Conservation (phyloP, 352 stramenopile species). For the Phytophthora hybrid region DNA sequence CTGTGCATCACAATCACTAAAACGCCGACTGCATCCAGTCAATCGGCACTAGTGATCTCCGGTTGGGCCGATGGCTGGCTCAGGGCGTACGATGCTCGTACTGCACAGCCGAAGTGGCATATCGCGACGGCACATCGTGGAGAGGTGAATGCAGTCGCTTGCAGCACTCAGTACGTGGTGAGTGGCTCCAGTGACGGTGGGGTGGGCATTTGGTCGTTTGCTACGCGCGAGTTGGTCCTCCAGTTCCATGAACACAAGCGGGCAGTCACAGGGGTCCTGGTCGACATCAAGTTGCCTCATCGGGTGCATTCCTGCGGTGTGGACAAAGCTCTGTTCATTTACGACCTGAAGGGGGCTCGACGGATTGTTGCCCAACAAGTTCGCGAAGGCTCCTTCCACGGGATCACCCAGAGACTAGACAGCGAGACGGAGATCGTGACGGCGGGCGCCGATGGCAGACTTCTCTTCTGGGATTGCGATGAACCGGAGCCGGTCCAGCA, state of each 20-base stretch:
- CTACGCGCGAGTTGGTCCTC: slow-evolving; percentile 88
- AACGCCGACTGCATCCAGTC: slow-evolving; percentile 6
- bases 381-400: slow-evolving; percentile 78
- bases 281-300: slow-evolving; percentile 82
- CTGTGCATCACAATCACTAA: slow-evolving; percentile 58
- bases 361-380: slow-evolving; percentile 85
- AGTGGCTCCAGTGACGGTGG: slow-evolving; percentile 85
- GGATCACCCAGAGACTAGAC: slow-evolving; percentile 89
- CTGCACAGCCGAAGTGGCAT: slow-evolving; percentile 78
- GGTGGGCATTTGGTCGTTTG: slow-evolving; percentile 90
- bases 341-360: slow-evolving; percentile 90
- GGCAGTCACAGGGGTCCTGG: slow-evolving; percentile 76
- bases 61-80: slow-evolving; percentile 84
- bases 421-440: slow-evolving; percentile 93
- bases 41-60: slow-evolving; percentile 52
- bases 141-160: slow-evolving; percentile 76
- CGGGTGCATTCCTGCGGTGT: slow-evolving; percentile 88
- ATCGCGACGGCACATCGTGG: slow-evolving; percentile 90
- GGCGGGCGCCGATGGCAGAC: slow-evolving; percentile 75
- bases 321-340: slow-evolving; percentile 92
- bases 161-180: slow-evolving; percentile 77
- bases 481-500: slow-evolving; percentile 76
- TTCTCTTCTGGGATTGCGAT: slow-evolving; percentile 94
- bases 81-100: slow-evolving; percentile 62
- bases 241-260: slow-evolving; percentile 93